phyloP scores from a whole-genome alignment of 176 grass and related monocot genomes.

The Echinochloa phyllopogon region DNA sequence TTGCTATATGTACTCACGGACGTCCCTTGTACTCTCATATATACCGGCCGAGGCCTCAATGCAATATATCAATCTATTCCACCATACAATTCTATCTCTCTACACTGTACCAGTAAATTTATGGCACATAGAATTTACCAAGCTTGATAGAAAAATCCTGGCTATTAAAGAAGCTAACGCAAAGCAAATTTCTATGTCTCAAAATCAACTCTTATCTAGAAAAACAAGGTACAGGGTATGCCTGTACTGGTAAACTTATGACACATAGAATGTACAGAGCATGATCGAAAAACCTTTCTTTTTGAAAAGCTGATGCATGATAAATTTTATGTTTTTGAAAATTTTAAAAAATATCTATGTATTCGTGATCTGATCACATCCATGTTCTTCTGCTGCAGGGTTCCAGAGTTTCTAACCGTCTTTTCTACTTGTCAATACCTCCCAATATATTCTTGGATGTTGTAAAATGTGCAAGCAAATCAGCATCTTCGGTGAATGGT shows the following conservation, averaged over 20 bases:
- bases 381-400: slow-evolving; percentile 57
- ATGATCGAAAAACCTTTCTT: background rate
- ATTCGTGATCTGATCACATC: slow-evolving; percentile 23
- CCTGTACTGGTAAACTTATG: background rate
- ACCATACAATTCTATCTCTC: no score
- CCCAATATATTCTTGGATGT: slow-evolving; percentile 98
- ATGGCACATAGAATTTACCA: background rate
- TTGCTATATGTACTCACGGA: no score
- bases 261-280: background rate
- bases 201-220: background rate
- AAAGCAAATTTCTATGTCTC: background rate
- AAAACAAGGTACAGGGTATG: background rate
- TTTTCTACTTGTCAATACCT: slow-evolving; percentile 96
- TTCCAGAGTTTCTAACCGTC: slow-evolving; percentile 75
- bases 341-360: background rate
- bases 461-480: slow-evolving; percentile 91
- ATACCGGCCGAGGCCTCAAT: no score
- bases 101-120: background rate
- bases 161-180: background rate
- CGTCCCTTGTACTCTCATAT: no score
- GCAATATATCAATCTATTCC: no score
- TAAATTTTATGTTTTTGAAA: slow-evolving; percentile 8
- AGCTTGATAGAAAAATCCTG: background rate
- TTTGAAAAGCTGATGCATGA: background rate
- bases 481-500: slow-evolving; percentile 75